These are phyloP conservation scores for Colletotrichum theobromicola DNA, from an alignment of 2,329 filamentous ascomycete species.

Conservation along the genomic window DNA sequence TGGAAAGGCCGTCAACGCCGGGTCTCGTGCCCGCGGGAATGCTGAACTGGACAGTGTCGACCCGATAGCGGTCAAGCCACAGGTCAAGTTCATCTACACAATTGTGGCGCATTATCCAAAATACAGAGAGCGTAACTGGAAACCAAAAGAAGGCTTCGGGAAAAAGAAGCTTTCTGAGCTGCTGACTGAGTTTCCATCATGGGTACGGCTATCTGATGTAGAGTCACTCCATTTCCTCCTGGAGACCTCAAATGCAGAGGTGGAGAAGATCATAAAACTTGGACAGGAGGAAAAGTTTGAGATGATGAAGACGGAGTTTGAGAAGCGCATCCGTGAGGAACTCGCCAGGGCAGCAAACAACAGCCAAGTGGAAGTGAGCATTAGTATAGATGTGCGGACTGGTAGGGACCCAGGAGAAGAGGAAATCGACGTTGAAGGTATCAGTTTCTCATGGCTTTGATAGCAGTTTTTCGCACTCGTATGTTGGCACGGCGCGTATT, in stretches of 20 bases:
- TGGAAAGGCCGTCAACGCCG: neutral
- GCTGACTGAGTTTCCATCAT: neutral
- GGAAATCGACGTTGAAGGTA: neutral
- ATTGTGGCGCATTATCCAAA: neutral
- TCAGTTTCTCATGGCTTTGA: neutral
- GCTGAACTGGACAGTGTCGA: fast-evolving
- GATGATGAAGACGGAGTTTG: neutral
- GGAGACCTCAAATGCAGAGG: neutral
- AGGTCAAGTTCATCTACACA: neutral
- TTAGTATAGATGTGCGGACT: neutral
- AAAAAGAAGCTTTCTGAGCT: neutral
- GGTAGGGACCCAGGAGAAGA: neutral
- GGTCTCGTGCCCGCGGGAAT: fast-evolving
- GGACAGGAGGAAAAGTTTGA: neutral
- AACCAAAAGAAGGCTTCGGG: neutral
- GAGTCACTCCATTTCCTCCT: neutral
- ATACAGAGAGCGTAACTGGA: neutral
- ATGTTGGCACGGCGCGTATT: neutral
- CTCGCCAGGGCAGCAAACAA: neutral
- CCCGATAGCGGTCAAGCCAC: neutral
- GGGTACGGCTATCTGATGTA: neutral
- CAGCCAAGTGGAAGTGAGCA: fast-evolving
- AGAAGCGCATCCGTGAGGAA: neutral
- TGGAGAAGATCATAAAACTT: neutral
- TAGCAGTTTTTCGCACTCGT: neutral